Conservation (phyloP, 2,329 filamentous ascomycete species). For the Pseudogymnoascus sp. region DNA sequence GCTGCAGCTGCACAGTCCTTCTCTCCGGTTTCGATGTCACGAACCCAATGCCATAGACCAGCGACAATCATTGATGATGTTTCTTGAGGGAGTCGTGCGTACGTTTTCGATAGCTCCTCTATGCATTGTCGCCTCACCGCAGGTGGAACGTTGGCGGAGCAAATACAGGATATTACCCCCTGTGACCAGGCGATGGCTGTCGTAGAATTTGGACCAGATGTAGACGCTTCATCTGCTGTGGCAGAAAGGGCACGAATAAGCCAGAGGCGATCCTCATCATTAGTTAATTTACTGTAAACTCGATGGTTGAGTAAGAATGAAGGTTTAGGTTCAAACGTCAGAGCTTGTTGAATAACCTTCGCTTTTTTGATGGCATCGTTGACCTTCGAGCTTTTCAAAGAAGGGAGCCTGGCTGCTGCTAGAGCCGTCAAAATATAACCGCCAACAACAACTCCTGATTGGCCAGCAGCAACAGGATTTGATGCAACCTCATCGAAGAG, state of each 20-base stretch:
- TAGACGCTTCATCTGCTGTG: slow-evolving; percentile 43
- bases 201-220: slow-evolving; percentile 37
- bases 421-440: slow-evolving; percentile 68
- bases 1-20: slow-evolving; percentile 66
- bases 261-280: slow-evolving; percentile 72
- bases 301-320: slow-evolving; percentile 80
- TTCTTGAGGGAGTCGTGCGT: slow-evolving; percentile 47
- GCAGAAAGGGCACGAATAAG: slow-evolving; percentile 60
- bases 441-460: slow-evolving; percentile 72
- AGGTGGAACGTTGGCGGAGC: slow-evolving; percentile 51
- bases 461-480: slow-evolving; percentile 70
- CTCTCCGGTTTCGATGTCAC: slow-evolving; percentile 56
- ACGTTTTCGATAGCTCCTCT: slow-evolving; percentile 54
- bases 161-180: slow-evolving; percentile 70
- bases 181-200: slow-evolving; percentile 71
- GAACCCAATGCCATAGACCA: slow-evolving; percentile 75
- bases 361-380: slow-evolving; percentile 51
- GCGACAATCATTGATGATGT: slow-evolving; percentile 57
- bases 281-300: slow-evolving; percentile 70
- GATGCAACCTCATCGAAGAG: slow-evolving; percentile 68
- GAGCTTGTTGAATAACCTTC: slow-evolving; percentile 53
- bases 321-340: slow-evolving; percentile 67
- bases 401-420: slow-evolving; percentile 41
- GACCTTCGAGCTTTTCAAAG: slow-evolving; percentile 47
- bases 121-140: slow-evolving; percentile 55